Evolutionary conservation across 2,329 filamentous ascomycete genomes (phyloP).

Genomic region (Pestalotiopsis sp.): DNA sequence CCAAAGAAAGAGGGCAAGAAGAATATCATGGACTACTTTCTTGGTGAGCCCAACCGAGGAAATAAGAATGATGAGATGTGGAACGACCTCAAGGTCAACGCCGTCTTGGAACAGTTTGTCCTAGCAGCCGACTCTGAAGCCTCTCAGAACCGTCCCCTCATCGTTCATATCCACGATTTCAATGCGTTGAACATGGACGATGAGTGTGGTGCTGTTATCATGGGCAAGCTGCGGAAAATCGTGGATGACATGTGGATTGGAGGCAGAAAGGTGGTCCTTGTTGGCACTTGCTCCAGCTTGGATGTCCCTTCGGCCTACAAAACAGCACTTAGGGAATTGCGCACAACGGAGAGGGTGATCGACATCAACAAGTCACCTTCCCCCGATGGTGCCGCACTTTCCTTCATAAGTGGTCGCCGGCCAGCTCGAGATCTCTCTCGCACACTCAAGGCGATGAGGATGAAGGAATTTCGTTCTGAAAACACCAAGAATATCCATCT

Average conservation of each 20-base stretch:
- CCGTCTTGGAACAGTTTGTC: constrained; percentile 60
- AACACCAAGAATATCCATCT: constrained; percentile 31
- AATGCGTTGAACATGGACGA: constrained; percentile 72
- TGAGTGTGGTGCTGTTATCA: constrained; percentile 66
- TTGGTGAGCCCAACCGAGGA: constrained; percentile 40
- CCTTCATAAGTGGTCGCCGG: no score
- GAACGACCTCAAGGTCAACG: constrained; percentile 64
- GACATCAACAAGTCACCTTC: neutral
- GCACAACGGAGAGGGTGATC: constrained; percentile 36
- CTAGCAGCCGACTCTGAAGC: constrained; percentile 42
- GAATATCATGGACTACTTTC: constrained; percentile 45
- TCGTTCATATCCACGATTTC: constrained; percentile 81
- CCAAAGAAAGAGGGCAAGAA: constrained; percentile 25
- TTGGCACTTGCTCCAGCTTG: constrained; percentile 74
- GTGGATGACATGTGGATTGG: constrained; percentile 73
- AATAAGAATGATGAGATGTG: constrained; percentile 51
- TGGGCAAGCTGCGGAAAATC: constrained; percentile 70
- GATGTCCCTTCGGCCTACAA: constrained; percentile 48
- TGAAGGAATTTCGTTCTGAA: constrained; percentile 24
- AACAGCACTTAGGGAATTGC: constrained; percentile 40
- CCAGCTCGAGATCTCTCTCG: neutral
- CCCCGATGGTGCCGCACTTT: no score
- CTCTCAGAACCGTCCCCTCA: constrained; percentile 50
- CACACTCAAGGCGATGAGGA: neutral
- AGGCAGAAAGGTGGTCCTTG: constrained; percentile 72